phyloP scores from a whole-genome alignment of 768 basidiomycete species.

The Coprinellus micaceus region DNA sequence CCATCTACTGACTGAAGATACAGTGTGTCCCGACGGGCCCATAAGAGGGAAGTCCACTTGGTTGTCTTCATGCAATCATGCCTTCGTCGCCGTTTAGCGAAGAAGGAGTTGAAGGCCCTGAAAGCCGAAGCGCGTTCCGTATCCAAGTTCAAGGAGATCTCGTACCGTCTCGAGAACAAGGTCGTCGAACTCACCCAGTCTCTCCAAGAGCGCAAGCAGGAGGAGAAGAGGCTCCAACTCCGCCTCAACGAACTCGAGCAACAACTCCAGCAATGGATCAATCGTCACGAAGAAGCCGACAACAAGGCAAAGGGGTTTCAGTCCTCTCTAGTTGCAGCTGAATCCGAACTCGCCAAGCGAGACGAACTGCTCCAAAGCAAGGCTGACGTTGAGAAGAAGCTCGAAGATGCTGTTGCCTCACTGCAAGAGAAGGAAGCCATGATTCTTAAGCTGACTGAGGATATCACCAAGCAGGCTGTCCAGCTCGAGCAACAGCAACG shows the following conservation, averaged over 20 bases:
- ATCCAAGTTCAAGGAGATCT: conserved; percentile 97
- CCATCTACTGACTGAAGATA: conserved; percentile 13
- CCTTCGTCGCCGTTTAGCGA: conserved; percentile 82
- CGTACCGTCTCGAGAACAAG: conserved; percentile 97
- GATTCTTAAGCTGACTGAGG: conserved; percentile 77
- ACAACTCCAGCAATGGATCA: conserved; percentile 81
- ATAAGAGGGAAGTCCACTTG: conserved; percentile 58
- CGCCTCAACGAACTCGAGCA: conserved; percentile 77
- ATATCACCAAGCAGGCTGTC: conserved; percentile 66
- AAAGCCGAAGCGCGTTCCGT: conserved; percentile 93
- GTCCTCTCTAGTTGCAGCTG: conserved; percentile 61
- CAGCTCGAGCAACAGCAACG: conserved; percentile 78
- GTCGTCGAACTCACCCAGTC: conserved; percentile 96
- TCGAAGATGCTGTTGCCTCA: conserved; percentile 75
- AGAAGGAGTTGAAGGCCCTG: conserved; percentile 78
- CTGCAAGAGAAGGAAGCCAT: conserved; percentile 79
- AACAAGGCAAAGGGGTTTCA: conserved; percentile 69
- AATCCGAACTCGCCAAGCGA: conserved; percentile 66
- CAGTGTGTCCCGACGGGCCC: conserved; percentile 53
- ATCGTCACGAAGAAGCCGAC: conserved; percentile 86
- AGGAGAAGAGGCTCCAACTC: conserved; percentile 84
- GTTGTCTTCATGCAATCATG: conserved; percentile 90
- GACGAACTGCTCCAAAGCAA: conserved; percentile 76
- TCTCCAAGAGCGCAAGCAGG: conserved; percentile 84
- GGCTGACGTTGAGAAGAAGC: conserved; percentile 69